Evolutionary conservation across 768 basidiomycete species (phyloP).

Genomic region (Tylopilus cervinicoccineus): DNA sequence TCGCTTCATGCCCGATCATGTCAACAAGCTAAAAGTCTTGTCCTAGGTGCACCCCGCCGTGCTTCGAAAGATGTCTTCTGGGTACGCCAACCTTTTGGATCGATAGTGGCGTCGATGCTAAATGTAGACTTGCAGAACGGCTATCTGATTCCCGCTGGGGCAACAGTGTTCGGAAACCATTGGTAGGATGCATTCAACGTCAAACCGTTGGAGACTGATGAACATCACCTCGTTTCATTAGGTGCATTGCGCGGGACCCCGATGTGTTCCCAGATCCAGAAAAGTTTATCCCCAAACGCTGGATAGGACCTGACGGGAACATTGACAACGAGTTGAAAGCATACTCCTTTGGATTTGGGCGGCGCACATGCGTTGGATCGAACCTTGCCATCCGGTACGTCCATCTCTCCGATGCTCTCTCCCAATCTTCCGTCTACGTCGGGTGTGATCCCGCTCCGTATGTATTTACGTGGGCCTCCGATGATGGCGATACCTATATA

Average conservation of each 20-base stretch:
- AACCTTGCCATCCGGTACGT: conserved; percentile 23
- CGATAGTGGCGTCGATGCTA: too few species aligned
- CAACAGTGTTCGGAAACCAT: conserved; percentile 31
- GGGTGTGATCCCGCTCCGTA: neutral
- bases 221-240: neutral
- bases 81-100: conserved; percentile 9
- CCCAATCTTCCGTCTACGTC: neutral
- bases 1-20: too few species aligned
- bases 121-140: conserved; percentile 26
- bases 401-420: neutral
- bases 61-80: conserved; percentile 25
- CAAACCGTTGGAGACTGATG: neutral
- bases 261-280: conserved; percentile 37
- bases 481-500: too few species aligned
- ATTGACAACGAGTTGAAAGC: conserved; percentile 48
- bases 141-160: conserved; percentile 32
- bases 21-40: neutral
- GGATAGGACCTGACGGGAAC: conserved; percentile 42
- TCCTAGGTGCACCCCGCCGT: conserved; percentile 20
- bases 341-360: conserved; percentile 54
- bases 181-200: conserved; percentile 16
- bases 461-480: neutral
- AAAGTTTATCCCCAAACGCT: conserved; percentile 51
- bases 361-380: conserved; percentile 29
- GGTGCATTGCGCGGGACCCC: conserved; percentile 25